A percentile compares a stretch with the other conserved stretches of the same genome.
phyloP scores from a whole-genome alignment of 2,329 filamentous ascomycete genomes.

The Stromatinia cepivora region DNA sequence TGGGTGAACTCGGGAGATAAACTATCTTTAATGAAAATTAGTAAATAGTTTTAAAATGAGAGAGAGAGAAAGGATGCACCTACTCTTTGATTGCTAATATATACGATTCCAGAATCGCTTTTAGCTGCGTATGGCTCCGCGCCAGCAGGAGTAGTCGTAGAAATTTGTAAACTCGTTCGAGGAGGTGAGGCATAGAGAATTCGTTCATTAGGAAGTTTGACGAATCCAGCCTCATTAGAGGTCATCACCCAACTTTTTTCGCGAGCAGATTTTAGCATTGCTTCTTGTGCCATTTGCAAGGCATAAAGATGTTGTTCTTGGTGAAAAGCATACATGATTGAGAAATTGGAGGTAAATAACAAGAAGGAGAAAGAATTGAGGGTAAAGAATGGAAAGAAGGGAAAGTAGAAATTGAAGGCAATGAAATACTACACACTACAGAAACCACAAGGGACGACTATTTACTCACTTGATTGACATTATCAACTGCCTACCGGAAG shows the following conservation, averaged over 20 bases:
- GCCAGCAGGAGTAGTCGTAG: slow-evolving; percentile 63
- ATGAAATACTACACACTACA: slow-evolving; percentile 20
- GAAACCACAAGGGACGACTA: slow-evolving; percentile 19
- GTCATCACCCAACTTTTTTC: slow-evolving; percentile 85
- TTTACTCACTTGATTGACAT: slow-evolving; percentile 26
- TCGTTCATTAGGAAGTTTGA: slow-evolving; percentile 81
- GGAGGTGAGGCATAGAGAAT: slow-evolving; percentile 78
- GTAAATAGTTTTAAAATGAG: slow-evolving; percentile 22
- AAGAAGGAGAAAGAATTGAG: not conserved
- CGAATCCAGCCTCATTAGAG: slow-evolving; percentile 67
- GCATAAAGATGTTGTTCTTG: slow-evolving; percentile 39
- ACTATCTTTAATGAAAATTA: slow-evolving; percentile 62
- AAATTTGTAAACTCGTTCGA: slow-evolving; percentile 74
- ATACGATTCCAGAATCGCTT: slow-evolving; percentile 72
- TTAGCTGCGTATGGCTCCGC: slow-evolving; percentile 66
- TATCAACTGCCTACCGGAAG: slow-evolving; percentile 23
- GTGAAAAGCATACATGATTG: slow-evolving; percentile 39
- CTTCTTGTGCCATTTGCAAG: slow-evolving; percentile 34
- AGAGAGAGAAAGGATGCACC: slow-evolving; percentile 40
- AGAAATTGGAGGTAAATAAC: slow-evolving; percentile 5
- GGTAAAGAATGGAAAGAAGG: slow-evolving; percentile 2
- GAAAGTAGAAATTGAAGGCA: slow-evolving; percentile 7
- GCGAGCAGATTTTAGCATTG: slow-evolving; percentile 36
- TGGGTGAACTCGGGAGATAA: slow-evolving; percentile 75
- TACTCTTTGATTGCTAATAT: slow-evolving; percentile 84